Evolutionary conservation across 2,329 filamentous ascomycete species (phyloP).

Genomic region (Ciborinia camelliae): DNA sequence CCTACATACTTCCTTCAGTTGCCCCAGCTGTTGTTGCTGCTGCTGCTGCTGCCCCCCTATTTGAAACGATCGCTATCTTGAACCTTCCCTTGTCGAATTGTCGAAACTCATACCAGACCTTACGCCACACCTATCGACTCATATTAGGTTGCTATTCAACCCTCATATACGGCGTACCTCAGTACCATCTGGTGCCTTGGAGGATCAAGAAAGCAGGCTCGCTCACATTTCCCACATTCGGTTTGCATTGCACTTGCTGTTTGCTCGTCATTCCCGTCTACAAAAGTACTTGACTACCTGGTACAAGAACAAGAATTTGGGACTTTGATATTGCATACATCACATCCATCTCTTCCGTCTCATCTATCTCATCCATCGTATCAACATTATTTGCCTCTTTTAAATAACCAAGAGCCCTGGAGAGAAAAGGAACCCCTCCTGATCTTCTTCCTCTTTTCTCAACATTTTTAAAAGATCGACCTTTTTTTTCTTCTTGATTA

Average conservation of each 20-base stretch:
- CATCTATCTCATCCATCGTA: no score
- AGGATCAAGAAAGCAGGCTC: background rate
- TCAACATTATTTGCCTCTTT: background rate
- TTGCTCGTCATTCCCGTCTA: background rate
- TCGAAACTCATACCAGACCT: background rate
- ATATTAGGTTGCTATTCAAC: background rate
- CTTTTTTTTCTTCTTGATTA: no score
- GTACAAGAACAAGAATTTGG: background rate
- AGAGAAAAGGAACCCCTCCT: no score
- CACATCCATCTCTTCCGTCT: no score
- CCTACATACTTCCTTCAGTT: background rate
- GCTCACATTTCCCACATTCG: background rate
- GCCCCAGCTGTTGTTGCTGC: background rate
- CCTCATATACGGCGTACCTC: background rate
- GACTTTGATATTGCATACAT: background rate
- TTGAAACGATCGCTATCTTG: constrained; percentile 10
- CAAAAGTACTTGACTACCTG: background rate
- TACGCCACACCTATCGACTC: background rate
- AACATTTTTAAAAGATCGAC: background rate
- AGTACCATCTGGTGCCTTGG: no score
- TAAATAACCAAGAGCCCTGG: background rate
- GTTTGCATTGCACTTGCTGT: background rate
- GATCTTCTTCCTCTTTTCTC: background rate
- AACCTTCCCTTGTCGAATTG: background rate
- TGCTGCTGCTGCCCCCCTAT: background rate